Percentiles rank a stretch among this genome's conserved stretches.
These are phyloP conservation scores for Hymenoscyphus fructigenus DNA, from an alignment of 2,329 filamentous ascomycete species.

Conservation along the genomic window DNA sequence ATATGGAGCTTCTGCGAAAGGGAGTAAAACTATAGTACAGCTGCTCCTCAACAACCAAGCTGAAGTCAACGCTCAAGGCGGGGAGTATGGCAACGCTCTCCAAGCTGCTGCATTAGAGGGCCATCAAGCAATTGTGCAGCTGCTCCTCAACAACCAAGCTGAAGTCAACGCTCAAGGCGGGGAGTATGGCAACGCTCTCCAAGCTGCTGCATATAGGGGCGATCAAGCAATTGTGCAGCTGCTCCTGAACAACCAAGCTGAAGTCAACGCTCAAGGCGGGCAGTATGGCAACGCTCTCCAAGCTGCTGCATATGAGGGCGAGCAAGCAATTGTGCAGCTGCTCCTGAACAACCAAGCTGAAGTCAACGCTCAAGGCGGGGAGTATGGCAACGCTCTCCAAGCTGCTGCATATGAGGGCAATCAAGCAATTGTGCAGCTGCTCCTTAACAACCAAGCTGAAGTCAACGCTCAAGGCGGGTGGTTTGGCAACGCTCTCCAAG, in stretches of 20 bases:
- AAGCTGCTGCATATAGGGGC: not conserved
- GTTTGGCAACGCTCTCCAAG: too few relatives aligned
- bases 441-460: too few relatives aligned
- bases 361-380: too few relatives aligned
- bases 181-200: not conserved
- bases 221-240: not conserved
- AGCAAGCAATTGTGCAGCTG: too few relatives aligned
- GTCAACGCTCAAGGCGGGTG: too few relatives aligned
- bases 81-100: not conserved
- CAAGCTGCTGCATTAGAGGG: not conserved
- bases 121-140: not conserved
- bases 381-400: too few relatives aligned
- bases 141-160: not conserved
- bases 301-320: too few relatives aligned
- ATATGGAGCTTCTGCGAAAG: not conserved
- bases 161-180: not conserved
- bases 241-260: not conserved
- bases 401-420: too few relatives aligned
- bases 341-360: too few relatives aligned
- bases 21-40: not conserved
- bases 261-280: not conserved
- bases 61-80: conserved; percentile 1
- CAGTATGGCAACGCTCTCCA: not conserved
- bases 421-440: too few relatives aligned
- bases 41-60: not conserved